A percentile compares a stretch with the other conserved stretches of the same genome.
Conservation (phyloP, 257 asterid genomes). For the Pogostemon cablin region DNA sequence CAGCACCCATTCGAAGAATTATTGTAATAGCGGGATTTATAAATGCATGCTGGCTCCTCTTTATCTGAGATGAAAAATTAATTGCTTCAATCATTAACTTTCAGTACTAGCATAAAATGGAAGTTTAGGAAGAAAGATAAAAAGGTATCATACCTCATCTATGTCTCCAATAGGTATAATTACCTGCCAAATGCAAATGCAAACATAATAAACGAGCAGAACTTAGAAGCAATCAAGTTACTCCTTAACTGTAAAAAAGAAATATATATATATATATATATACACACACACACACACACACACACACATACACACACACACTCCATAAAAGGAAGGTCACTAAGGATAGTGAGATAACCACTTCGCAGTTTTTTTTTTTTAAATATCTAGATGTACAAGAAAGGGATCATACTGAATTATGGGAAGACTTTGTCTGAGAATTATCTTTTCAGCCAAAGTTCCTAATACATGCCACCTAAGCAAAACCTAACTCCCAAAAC, state of each 20-base stretch:
- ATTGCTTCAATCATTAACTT: constrained; percentile 32
- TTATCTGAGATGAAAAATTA: constrained; percentile 58
- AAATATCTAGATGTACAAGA: constrained; percentile 11
- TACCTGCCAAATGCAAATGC: constrained; percentile 60
- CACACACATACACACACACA: too few species aligned
- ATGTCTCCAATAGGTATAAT: constrained; percentile 90
- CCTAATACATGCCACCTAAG: constrained; percentile 23
- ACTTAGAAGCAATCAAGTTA: constrained; percentile 8
- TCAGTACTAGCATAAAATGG: constrained; percentile 13
- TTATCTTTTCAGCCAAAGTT: constrained; percentile 20
- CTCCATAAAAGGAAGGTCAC: too few species aligned
- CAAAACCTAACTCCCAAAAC: constrained; percentile 23
- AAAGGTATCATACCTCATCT: constrained; percentile 69
- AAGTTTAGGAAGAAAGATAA: neutral
- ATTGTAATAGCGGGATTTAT: constrained; percentile 94
- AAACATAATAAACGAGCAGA: constrained; percentile 35
- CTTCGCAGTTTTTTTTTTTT: neutral
- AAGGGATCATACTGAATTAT: neutral
- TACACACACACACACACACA: too few species aligned
- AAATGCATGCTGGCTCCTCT: constrained; percentile 92
- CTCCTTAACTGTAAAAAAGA: constrained; percentile 6
- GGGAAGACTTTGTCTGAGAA: constrained; percentile 22
- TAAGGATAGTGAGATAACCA: constrained; percentile 2
- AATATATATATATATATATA: neutral
- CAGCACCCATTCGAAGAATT: constrained; percentile 95